Conservation (phyloP, 805 yeast genomes). For the Teunomyces pallodes region DNA sequence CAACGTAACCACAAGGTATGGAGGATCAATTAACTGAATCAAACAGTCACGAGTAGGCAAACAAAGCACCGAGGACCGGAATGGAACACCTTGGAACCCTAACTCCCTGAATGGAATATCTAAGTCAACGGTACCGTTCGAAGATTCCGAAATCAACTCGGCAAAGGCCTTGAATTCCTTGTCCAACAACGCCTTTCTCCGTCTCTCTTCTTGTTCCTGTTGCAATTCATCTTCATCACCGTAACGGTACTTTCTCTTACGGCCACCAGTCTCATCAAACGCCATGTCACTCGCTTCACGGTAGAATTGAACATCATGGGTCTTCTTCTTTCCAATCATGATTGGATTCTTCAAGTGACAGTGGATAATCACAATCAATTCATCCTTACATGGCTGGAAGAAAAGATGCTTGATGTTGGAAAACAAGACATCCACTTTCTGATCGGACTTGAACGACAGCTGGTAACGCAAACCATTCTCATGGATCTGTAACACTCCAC, state of each 20-base stretch:
- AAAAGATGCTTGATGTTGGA: constrained; percentile 89
- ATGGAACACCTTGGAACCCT: constrained; percentile 97
- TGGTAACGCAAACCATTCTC: constrained; percentile 95
- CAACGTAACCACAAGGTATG: constrained; percentile 86
- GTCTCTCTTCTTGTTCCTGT: constrained; percentile 97
- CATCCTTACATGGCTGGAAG: constrained; percentile 95
- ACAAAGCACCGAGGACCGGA: constrained; percentile 88
- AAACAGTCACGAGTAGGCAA: constrained; percentile 97
- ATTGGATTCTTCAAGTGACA: constrained; percentile 90
- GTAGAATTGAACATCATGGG: constrained; percentile 92
- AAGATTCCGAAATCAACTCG: constrained; percentile 85
- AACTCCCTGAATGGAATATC: constrained; percentile 94
- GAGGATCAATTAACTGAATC: constrained; percentile 91
- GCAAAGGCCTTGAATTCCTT: constrained; percentile 88
- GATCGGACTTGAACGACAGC: constrained; percentile 80
- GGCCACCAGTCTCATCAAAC: constrained; percentile 94
- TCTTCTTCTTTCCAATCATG: constrained; percentile 93
- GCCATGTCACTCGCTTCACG: constrained; percentile 95
- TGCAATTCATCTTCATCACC: constrained; percentile 99
- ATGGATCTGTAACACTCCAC: constrained; percentile 88
- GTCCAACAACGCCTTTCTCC: constrained; percentile 85
- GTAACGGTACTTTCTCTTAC: constrained; percentile 81
- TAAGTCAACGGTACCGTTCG: constrained; percentile 78
- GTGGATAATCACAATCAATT: constrained; percentile 87
- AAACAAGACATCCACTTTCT: constrained; percentile 82